Percentiles rank a stretch among this genome's conserved stretches.
Conservation (phyloP, 2,329 filamentous ascomycete genomes). For the Chrysoporthe austroafricana region DNA sequence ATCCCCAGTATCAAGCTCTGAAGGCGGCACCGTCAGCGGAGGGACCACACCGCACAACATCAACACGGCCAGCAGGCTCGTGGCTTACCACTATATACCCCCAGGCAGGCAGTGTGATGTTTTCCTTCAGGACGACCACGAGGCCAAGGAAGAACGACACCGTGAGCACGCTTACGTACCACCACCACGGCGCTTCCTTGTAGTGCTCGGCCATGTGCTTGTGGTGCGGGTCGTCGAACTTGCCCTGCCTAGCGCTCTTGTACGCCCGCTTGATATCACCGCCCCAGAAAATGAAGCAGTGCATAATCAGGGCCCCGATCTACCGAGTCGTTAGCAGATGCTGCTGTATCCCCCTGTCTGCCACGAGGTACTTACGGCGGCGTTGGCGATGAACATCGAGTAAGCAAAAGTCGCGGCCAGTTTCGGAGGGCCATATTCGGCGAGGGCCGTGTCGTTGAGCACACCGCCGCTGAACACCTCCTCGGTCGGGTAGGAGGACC, state of each 20-base stretch:
- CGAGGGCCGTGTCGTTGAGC: constrained; percentile 47
- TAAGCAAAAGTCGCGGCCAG: constrained; percentile 56
- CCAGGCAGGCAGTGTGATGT: constrained; percentile 52
- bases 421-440: constrained; percentile 49
- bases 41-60: not conserved
- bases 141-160: constrained; percentile 51
- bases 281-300: constrained; percentile 60
- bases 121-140: constrained; percentile 48
- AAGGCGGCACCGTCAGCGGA: not conserved
- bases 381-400: constrained; percentile 60
- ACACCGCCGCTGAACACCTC: constrained; percentile 46
- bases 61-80: not conserved
- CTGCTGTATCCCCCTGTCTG: not conserved
- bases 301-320: constrained; percentile 59
- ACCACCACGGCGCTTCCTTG: constrained; percentile 54
- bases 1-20: constrained; percentile 44
- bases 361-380: constrained; percentile 47
- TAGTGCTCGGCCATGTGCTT: constrained; percentile 56
- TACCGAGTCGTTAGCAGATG: constrained; percentile 30
- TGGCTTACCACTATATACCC: constrained; percentile 47
- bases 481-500: constrained; percentile 44
- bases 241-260: constrained; percentile 48
- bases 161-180: constrained; percentile 48
- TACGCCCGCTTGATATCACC: constrained; percentile 53
- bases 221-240: constrained; percentile 56